Evolutionary conservation across 371 early-diverging fungal species (phyloP), one percentile per base, ranked within the genome.

Genomic region (Lichtheimia ornata): DNA sequence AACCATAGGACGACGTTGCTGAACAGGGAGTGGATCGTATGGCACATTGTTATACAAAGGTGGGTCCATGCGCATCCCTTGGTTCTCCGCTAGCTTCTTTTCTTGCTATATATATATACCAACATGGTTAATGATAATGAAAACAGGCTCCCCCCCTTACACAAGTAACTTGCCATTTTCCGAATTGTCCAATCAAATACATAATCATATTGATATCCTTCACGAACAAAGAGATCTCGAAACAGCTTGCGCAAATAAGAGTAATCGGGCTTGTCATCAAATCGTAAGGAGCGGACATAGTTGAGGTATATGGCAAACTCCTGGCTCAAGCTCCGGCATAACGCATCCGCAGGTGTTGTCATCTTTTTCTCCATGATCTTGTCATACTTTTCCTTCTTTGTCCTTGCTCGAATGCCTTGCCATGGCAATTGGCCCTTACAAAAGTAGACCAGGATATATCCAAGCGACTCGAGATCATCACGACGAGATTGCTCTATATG

Each of bases 361-460:
- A 96, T 94, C 82, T 99, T 99, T 86, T 94, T 97, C 66, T 99
- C 97, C 94, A 95, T 95, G 70, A 99, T 99, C 63, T 94, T 91
- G 73, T 98, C 97, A 80, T 98, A 99, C 86, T 99, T 99, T 82
- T 98, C 96, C 83, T 95, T 94, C 86, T 99, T 99, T 45, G 96
- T 97, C 22, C 91, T 93, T 17, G 97, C 99, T 72, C 93, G 93
- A 56, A 99, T 82, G 22, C 99, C 99, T 77, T 99, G 99, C 99
- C 99, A 99, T 47, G 99, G 99, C 55, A 99, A 84, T 51, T 89
- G 90, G 13, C 99, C 99, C 57, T 98, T 91, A 65, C 92, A 89
- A 69, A 99, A 99, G 84, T 99, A 99, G 86, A 99, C 94, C 42
- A 99, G 85, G 35, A 99, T 98, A 77, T 99, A 99, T n/a, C 98